Conservation (phyloP, 73 alveolate genomes). For the Tetrahymena elliotti region DNA sequence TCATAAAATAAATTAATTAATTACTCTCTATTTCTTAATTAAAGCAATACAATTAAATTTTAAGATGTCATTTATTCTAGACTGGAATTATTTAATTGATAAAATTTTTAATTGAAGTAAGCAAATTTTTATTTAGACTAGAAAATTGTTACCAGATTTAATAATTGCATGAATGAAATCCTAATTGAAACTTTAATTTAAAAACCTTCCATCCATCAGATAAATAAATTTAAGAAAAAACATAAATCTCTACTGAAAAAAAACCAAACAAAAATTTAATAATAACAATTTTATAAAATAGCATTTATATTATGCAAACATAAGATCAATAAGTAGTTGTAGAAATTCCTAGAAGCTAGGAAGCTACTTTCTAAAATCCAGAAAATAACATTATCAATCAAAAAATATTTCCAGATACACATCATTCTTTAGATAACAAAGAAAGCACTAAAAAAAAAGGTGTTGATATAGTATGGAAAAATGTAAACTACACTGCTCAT, state of each 20-base stretch:
- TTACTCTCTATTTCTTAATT: too few species aligned
- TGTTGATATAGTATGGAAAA: neutral
- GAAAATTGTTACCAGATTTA: neutral
- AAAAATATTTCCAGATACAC: neutral
- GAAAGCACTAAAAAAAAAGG: neutral
- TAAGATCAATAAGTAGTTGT: neutral
- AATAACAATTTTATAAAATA: neutral
- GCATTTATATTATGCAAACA: neutral
- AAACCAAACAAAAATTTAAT: too few species aligned
- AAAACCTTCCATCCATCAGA: neutral
- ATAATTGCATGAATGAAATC: neutral
- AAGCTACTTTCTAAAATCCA: neutral
- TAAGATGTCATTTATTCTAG: too few species aligned
- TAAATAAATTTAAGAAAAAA: too few species aligned
- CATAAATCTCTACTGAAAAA: neutral
- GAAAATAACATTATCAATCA: too few species aligned
- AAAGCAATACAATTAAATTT: too few species aligned
- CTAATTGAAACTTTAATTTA: neutral
- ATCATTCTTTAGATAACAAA: neutral
- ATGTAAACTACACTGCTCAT: neutral
- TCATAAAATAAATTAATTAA: too few species aligned
- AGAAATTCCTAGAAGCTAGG: neutral
- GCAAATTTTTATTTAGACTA: neutral
- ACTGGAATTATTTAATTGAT: neutral
- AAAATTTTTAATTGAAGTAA: neutral